Conservation (phyloP, 1,284 basidiomycete genomes). For the Trametes versicolor region DNA sequence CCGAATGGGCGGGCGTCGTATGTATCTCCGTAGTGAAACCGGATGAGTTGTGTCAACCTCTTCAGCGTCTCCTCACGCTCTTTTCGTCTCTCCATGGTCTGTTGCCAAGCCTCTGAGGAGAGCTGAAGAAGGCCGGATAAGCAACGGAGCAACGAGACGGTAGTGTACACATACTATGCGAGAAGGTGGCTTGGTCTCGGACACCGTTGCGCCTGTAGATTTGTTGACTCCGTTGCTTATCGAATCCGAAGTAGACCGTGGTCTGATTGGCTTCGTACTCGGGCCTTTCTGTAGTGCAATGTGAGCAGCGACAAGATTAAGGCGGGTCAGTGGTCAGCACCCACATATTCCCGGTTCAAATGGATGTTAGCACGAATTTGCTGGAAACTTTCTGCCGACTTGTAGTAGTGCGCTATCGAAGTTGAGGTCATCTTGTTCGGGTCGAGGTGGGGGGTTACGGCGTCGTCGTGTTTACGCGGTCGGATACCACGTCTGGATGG, state of each 20-base stretch:
- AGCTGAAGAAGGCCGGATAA: no score
- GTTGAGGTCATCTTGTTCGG: not conserved
- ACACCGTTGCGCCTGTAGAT: no score
- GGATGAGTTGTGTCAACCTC: slow-evolving; percentile 20
- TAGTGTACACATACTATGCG: no score
- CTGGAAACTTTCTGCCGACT: not conserved
- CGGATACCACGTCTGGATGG: not conserved
- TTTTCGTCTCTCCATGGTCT: not conserved
- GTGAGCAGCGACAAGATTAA: not conserved
- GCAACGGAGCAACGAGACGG: no score
- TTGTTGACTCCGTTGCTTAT: no score
- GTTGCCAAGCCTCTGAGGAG: not conserved
- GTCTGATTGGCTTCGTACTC: no score
- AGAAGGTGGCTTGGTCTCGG: no score
- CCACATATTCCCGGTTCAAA: not conserved
- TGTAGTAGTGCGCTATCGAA: slow-evolving; percentile 2
- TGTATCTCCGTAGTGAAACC: slow-evolving; percentile 23
- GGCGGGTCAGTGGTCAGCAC: not conserved
- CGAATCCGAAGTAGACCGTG: no score
- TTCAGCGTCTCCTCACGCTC: slow-evolving; percentile 18
- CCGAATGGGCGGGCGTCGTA: slow-evolving; percentile 38
- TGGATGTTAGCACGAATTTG: not conserved
- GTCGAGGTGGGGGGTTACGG: not conserved
- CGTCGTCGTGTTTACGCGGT: not conserved
- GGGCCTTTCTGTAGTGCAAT: not conserved